These are phyloP conservation scores for Ceratobasidium sp. DNA, from an alignment of 1,284 basidiomycete genomes.

Conservation along the genomic window DNA sequence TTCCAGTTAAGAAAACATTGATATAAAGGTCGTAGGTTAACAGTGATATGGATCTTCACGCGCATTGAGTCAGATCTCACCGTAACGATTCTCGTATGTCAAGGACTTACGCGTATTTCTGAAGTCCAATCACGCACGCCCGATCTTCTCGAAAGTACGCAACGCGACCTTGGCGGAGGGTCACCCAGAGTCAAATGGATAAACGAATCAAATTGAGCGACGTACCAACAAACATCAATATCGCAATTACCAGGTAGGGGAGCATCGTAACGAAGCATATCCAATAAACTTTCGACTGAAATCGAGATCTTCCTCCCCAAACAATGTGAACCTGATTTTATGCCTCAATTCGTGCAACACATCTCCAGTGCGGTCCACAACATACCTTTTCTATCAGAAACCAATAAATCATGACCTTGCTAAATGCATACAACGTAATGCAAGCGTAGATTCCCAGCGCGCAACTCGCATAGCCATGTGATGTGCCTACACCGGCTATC, in stretches of 20 bases:
- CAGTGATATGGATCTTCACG: conserved; percentile 50
- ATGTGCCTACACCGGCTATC: conserved; percentile 52
- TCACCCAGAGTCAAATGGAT: neutral
- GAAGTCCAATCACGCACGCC: conserved; percentile 57
- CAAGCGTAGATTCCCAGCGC: conserved; percentile 51
- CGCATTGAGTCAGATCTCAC: too few species aligned
- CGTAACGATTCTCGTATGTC: too few species aligned
- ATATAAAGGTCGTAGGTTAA: conserved; percentile 54
- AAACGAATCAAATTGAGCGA: neutral
- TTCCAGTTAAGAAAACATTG: conserved; percentile 55
- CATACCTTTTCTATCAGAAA: conserved; percentile 50
- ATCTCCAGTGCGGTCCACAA: neutral
- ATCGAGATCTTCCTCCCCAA: conserved; percentile 47
- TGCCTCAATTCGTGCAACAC: conserved; percentile 5
- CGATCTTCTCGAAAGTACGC: conserved; percentile 50
- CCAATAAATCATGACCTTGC: conserved; percentile 52
- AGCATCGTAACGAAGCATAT: conserved; percentile 48
- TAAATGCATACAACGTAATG: conserved; percentile 51
- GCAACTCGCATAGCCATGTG: conserved; percentile 47
- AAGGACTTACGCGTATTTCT: conserved; percentile 47
- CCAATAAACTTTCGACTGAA: conserved; percentile 51
- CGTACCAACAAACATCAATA: conserved; percentile 50
- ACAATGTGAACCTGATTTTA: conserved; percentile 52
- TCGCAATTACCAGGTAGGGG: conserved; percentile 50
- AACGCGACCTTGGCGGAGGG: conserved; percentile 50